phyloP scores from a whole-genome alignment of 2,329 filamentous ascomycete genomes.

The Hymenotorrendiella dingleyae region DNA sequence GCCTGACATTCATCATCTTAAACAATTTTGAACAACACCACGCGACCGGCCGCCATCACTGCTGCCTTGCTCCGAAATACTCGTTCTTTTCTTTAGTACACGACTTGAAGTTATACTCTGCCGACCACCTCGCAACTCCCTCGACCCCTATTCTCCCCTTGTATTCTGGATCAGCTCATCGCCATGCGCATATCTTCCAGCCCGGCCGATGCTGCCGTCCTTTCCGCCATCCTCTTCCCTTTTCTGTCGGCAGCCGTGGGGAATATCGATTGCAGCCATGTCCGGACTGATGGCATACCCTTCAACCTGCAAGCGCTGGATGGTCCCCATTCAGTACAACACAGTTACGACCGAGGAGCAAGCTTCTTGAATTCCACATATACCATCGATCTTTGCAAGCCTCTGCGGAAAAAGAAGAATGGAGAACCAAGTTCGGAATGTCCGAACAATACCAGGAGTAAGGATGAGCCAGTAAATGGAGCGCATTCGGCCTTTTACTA shows the following conservation, averaged over 20 bases:
- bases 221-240: conserved; percentile 27
- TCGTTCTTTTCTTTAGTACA: no score
- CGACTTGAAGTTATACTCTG: no score
- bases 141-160: conserved; percentile 1
- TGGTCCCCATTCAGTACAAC: conserved; percentile 65
- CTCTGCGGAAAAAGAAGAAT: conserved; percentile 56
- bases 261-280: conserved; percentile 57
- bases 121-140: no score
- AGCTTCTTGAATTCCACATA: conserved; percentile 69
- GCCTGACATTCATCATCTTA: no score
- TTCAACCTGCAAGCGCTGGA: conserved; percentile 60
- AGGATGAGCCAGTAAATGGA: conserved; percentile 14
- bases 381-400: conserved; percentile 70
- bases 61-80: no score
- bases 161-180: background rate
- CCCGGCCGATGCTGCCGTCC: conserved; percentile 21
- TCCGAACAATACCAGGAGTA: conserved; percentile 63
- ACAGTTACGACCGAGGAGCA: conserved; percentile 40
- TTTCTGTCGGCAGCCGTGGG: conserved; percentile 28
- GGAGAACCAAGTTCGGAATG: conserved; percentile 52
- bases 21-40: no score
- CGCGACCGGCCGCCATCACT: no score
- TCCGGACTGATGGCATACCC: conserved; percentile 50
- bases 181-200: conserved; percentile 24
- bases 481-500: background rate